Conservation (phyloP, 2,329 filamentous ascomycete genomes). For the Fusarium sp. region DNA sequence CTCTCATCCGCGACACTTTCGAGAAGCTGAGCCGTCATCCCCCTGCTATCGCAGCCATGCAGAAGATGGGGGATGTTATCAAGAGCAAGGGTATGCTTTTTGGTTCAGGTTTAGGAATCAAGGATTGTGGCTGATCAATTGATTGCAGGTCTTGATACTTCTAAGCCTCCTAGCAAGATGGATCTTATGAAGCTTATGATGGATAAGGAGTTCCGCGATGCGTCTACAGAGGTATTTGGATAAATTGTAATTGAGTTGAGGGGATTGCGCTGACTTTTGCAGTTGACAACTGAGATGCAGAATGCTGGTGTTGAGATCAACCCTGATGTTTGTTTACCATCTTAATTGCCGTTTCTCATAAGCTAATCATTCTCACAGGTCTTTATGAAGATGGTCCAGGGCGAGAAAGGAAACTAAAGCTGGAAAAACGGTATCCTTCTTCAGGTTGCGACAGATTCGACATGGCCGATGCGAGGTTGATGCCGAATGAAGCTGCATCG, state of each 20-base stretch:
- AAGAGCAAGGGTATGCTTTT: conserved; percentile 24
- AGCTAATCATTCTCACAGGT: conserved; percentile 15
- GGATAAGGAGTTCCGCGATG: conserved; percentile 41
- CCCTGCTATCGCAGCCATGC: conserved; percentile 35
- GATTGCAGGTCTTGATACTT: conserved; percentile 31
- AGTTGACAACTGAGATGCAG: conserved; percentile 39
- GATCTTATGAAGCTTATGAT: conserved; percentile 41
- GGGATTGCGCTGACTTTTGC: background rate
- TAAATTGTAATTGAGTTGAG: no score
- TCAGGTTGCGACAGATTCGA: no score
- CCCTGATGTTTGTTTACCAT: conserved; percentile 20
- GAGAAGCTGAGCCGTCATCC: conserved; percentile 39
- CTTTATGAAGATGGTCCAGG: conserved; percentile 35
- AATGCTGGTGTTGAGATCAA: conserved; percentile 39
- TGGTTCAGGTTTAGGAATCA: no score
- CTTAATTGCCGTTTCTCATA: no score
- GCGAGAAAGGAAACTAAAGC: background rate
- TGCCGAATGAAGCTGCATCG: background rate
- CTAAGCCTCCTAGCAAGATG: conserved; percentile 38
- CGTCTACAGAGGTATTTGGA: conserved; percentile 25
- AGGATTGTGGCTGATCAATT: background rate
- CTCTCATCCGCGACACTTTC: conserved; percentile 33
- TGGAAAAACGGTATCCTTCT: no score
- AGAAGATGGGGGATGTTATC: conserved; percentile 34
- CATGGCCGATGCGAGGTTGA: background rate